These are phyloP conservation scores for Neurospora hispaniola DNA, from an alignment of 495 filamentous ascomycete species.

Conservation along the genomic window DNA sequence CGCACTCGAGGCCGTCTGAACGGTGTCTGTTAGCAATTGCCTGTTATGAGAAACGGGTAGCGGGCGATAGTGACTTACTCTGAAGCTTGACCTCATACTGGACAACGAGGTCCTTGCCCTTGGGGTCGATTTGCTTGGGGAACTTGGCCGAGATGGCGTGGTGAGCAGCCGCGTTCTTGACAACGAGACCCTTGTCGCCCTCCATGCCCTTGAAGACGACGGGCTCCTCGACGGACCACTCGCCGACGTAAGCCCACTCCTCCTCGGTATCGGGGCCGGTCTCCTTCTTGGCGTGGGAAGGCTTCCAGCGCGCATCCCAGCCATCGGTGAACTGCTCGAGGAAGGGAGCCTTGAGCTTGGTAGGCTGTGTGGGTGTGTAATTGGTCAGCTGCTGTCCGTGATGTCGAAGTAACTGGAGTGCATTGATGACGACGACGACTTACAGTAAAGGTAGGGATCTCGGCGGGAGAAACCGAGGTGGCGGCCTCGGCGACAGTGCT, in stretches of 20 bases:
- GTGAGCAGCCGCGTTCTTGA: conserved; percentile 89
- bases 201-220: conserved; percentile 85
- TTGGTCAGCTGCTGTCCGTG: conserved; percentile 18
- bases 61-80: conserved; percentile 46
- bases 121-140: conserved; percentile 91
- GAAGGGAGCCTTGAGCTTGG: conserved; percentile 82
- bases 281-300: conserved; percentile 94
- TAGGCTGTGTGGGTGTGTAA: conserved; percentile 56
- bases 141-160: conserved; percentile 99
- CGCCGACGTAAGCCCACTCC: conserved; percentile 96
- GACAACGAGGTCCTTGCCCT: conserved; percentile 90
- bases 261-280: conserved; percentile 64
- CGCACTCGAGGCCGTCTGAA: conserved; percentile 87
- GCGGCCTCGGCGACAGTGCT: conserved; percentile 40
- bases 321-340: conserved; percentile 96
- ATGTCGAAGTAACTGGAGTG: neutral
- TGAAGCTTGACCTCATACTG: conserved; percentile 99
- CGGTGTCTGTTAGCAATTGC: conserved; percentile 7
- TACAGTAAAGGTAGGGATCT: conserved; percentile 84
- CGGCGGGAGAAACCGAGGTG: conserved; percentile 36
- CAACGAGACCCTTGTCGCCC: conserved; percentile 90
- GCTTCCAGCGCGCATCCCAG: conserved; percentile 87
- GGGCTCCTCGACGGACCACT: conserved; percentile 96
- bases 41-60: neutral
- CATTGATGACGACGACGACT: conserved; percentile 28